phyloP scores from a whole-genome alignment of 257 asterid genomes.

The Solanum chiquidenum region DNA sequence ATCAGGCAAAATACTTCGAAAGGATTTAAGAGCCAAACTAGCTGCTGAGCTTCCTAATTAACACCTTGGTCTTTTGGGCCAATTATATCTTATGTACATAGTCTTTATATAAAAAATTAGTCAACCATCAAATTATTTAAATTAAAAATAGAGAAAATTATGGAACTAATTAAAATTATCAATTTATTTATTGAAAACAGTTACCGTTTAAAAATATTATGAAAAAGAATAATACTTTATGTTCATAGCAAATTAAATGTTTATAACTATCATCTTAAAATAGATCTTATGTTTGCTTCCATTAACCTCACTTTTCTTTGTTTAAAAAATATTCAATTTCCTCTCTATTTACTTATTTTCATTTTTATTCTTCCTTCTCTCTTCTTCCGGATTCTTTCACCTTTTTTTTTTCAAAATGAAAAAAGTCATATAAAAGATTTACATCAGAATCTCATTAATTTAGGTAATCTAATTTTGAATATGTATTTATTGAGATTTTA shows the following conservation, averaged over 20 bases:
- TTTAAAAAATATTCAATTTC: too few relatives aligned
- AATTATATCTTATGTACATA: neutral
- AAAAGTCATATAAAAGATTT: too few relatives aligned
- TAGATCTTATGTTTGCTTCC: neutral
- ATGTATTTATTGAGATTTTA: neutral
- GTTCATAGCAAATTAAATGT: neutral
- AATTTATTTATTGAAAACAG: too few relatives aligned
- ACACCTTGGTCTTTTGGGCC: neutral
- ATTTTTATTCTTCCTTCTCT: neutral
- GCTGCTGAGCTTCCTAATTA: slow-evolving; percentile 20
- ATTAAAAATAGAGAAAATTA: neutral
- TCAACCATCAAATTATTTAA: too few relatives aligned
- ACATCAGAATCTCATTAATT: neutral
- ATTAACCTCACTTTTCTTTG: neutral
- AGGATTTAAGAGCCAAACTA: slow-evolving; percentile 71
- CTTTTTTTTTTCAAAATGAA: neutral
- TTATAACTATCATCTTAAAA: neutral
- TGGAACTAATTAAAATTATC: too few relatives aligned
- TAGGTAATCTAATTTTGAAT: too few relatives aligned
- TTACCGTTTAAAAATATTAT: too few relatives aligned
- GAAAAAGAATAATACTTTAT: neutral
- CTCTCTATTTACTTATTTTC: too few relatives aligned
- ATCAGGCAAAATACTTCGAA: slow-evolving; percentile 83
- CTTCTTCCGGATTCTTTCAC: neutral
- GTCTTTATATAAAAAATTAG: too few relatives aligned